Evolutionary conservation across 192 early-diverging fungal species (phyloP).

Genomic region (Coemansia sp.): DNA sequence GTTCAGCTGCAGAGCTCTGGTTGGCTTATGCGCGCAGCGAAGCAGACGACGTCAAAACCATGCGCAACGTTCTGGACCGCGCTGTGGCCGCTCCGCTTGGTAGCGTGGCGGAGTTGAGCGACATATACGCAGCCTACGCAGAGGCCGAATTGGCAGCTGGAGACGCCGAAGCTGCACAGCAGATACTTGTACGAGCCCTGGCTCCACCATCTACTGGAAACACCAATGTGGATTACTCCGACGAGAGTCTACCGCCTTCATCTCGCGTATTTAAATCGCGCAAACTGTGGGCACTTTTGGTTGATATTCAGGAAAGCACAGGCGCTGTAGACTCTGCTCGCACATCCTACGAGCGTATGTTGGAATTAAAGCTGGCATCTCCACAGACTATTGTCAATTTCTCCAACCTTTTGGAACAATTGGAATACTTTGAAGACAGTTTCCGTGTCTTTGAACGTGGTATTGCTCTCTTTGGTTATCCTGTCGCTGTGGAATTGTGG

Average conservation of each 20-base stretch:
- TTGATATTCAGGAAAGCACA: conserved; percentile 92
- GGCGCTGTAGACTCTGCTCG: conserved; percentile 78
- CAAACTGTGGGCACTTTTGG: conserved; percentile 89
- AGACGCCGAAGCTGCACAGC: conserved; percentile 68
- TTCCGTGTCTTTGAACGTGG: conserved; percentile 96
- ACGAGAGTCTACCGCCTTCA: conserved; percentile 77
- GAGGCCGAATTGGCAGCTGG: conserved; percentile 77
- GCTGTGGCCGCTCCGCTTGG: conserved; percentile 80
- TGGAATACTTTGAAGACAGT: conserved; percentile 90
- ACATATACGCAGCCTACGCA: conserved; percentile 88
- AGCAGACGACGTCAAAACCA: conserved; percentile 57
- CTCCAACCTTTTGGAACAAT: conserved; percentile 84
- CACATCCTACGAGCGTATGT: conserved; percentile 85
- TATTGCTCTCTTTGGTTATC: conserved; percentile 93
- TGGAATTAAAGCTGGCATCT: conserved; percentile 92
- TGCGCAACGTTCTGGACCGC: conserved; percentile 75
- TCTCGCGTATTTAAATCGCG: conserved; percentile 82
- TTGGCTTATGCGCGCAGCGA: conserved; percentile 75
- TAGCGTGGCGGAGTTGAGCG: conserved; percentile 79
- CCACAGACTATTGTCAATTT: conserved; percentile 97
- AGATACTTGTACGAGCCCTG: conserved; percentile 84
- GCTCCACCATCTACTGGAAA: conserved; percentile 54
- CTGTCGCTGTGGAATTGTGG: conserved; percentile 97
- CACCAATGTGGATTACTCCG: conserved; percentile 65
- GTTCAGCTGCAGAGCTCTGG: conserved; percentile 81